phyloP scores from a whole-genome alignment of 1,284 basidiomycete genomes.

The Xerocomus nothofagi region DNA sequence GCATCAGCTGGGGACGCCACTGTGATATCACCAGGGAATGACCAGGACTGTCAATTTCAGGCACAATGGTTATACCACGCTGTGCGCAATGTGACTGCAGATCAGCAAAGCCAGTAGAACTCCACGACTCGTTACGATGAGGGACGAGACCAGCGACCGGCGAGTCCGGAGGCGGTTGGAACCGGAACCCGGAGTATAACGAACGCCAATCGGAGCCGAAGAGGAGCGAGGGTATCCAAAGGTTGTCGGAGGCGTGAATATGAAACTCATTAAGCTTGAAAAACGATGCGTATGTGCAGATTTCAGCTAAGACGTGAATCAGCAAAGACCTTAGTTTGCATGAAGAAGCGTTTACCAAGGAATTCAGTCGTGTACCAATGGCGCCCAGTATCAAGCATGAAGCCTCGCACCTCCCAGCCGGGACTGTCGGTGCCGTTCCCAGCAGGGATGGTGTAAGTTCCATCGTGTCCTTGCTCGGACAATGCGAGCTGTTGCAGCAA shows the following conservation, averaged over 20 bases:
- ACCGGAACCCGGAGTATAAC: slow-evolving; percentile 40
- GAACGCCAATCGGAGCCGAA: slow-evolving; percentile 33
- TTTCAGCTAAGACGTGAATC: slow-evolving; percentile 28
- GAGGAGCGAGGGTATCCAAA: slow-evolving; percentile 37
- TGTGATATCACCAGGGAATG: slow-evolving; percentile 40
- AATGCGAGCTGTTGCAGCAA: slow-evolving; percentile 38
- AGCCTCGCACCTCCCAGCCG: slow-evolving; percentile 41
- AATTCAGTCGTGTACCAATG: slow-evolving; percentile 38
- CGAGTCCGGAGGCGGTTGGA: slow-evolving; percentile 32
- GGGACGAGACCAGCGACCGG: slow-evolving; percentile 31
- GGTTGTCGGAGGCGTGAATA: slow-evolving; percentile 38
- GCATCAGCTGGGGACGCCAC: slow-evolving; percentile 39
- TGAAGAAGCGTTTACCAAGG: slow-evolving; percentile 24
- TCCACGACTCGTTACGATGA: slow-evolving; percentile 38
- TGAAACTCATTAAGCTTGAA: slow-evolving; percentile 41
- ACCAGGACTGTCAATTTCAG: slow-evolving; percentile 41
- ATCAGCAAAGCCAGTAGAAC: slow-evolving; percentile 24
- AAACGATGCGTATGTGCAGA: slow-evolving; percentile 41
- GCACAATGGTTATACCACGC: slow-evolving; percentile 36
- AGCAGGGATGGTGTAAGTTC: slow-evolving; percentile 23
- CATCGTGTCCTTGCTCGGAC: slow-evolving; percentile 11
- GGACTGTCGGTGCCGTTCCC: slow-evolving; percentile 37
- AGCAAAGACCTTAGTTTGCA: background rate
- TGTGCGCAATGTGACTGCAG: slow-evolving; percentile 36
- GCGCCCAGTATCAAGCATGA: slow-evolving; percentile 41